These are phyloP conservation scores for Galium porrigens DNA, from an alignment of 305 asterid species.

Conservation along the genomic window DNA sequence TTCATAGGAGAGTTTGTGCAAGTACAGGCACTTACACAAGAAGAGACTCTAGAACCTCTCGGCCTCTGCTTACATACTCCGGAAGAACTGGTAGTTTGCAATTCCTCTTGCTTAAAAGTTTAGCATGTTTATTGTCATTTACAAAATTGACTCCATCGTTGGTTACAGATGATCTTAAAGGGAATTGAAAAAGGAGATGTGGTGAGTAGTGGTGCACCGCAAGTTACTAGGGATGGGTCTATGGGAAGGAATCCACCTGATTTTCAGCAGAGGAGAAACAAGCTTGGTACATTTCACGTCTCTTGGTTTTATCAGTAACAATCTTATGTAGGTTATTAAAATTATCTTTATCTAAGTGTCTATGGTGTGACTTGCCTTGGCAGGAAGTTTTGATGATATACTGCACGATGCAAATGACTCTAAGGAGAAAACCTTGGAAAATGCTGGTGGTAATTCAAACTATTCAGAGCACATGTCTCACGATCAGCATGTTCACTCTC, in stretches of 20 bases:
- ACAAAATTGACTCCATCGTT: slow-evolving; percentile 10
- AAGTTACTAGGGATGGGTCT: slow-evolving; percentile 53
- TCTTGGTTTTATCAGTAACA: neutral
- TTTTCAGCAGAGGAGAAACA: slow-evolving; percentile 41
- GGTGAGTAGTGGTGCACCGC: slow-evolving; percentile 61
- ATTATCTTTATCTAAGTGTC: neutral
- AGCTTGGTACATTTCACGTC: slow-evolving; percentile 31
- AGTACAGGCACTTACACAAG: slow-evolving; percentile 60
- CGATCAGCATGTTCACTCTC: slow-evolving; percentile 24
- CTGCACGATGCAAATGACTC: slow-evolving; percentile 28
- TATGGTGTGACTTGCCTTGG: slow-evolving; percentile 15
- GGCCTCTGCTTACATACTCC: slow-evolving; percentile 40
- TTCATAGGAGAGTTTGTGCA: slow-evolving; percentile 28
- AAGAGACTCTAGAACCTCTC: slow-evolving; percentile 57
- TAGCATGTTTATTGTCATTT: slow-evolving; percentile 1
- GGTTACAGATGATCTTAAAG: slow-evolving; percentile 42
- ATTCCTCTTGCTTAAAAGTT: neutral
- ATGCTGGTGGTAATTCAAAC: slow-evolving; percentile 24
- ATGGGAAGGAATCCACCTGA: slow-evolving; percentile 40
- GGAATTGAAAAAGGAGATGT: slow-evolving; percentile 72
- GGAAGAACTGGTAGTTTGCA: slow-evolving; percentile 48
- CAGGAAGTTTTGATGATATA: slow-evolving; percentile 58
- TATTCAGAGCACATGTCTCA: slow-evolving; percentile 23
- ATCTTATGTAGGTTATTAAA: neutral
- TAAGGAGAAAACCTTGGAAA: slow-evolving; percentile 32